Evolutionary conservation across 345 rosid species (phyloP).

Genomic region (Balakata baccata): DNA sequence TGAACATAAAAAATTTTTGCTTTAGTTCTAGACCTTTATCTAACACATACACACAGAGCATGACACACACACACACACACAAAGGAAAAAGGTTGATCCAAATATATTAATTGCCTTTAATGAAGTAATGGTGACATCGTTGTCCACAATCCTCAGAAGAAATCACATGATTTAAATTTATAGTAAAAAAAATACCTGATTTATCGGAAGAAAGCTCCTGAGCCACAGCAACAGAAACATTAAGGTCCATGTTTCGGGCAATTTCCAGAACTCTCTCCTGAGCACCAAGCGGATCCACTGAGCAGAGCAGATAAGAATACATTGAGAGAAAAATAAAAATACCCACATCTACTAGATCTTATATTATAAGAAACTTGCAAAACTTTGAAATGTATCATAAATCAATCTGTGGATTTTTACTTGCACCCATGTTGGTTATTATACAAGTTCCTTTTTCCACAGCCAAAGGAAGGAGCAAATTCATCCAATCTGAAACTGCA

Average conservation of each 20-base stretch:
- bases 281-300: slow-evolving; percentile 82
- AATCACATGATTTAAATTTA: not conserved
- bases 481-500: slow-evolving; percentile 86
- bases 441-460: slow-evolving; percentile 67
- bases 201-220: slow-evolving; percentile 46
- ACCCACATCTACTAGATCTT: not conserved
- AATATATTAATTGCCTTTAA: not conserved
- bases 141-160: not conserved
- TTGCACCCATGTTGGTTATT: slow-evolving; percentile 92
- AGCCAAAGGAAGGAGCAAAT: slow-evolving; percentile 68
- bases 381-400: not conserved
- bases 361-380: not conserved
- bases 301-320: slow-evolving; percentile 5
- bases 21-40: not conserved
- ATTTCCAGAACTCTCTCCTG: slow-evolving; percentile 63
- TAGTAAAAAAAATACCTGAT: slow-evolving; percentile 33
- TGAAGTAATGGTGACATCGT: not conserved
- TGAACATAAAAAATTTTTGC: slow-evolving; percentile 15
- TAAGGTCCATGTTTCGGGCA: slow-evolving; percentile 60
- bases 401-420: slow-evolving; percentile 34
- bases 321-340: not conserved
- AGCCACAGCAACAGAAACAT: slow-evolving; percentile 68
- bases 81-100: not conserved
- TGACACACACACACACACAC: not conserved
- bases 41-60: not conserved